Percentiles rank a stretch among this genome's conserved stretches.
Evolutionary conservation across 2,329 filamentous ascomycete genomes (phyloP).

Genomic region (Pseudomassariella vexata): DNA sequence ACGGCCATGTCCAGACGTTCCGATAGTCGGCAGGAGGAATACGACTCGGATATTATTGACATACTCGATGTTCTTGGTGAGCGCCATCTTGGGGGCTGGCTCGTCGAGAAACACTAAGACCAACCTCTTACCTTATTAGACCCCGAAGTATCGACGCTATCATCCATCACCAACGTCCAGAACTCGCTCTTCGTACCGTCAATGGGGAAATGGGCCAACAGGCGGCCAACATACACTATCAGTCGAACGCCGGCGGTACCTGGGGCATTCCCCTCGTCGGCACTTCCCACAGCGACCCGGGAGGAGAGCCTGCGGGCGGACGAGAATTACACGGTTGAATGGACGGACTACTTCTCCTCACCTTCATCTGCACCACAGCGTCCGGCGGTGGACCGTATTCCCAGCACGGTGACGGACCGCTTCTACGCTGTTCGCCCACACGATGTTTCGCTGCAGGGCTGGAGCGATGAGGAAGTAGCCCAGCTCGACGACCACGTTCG

Average conservation of each 20-base stretch:
- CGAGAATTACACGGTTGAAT: too few species aligned
- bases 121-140: conserved; percentile 40
- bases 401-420: conserved; percentile 59
- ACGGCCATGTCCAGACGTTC: neutral
- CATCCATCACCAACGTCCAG: conserved; percentile 81
- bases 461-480: conserved; percentile 67
- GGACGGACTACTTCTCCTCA: too few species aligned
- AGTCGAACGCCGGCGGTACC: conserved; percentile 36
- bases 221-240: conserved; percentile 72
- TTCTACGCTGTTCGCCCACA: conserved; percentile 78
- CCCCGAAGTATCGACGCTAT: conserved; percentile 76
- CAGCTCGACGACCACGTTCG: conserved; percentile 81
- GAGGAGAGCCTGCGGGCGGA: too few species aligned
- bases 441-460: conserved; percentile 65
- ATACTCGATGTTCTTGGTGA: conserved; percentile 63
- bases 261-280: conserved; percentile 6
- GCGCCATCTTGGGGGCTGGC: too few species aligned
- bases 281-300: too few species aligned
- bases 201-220: conserved; percentile 69
- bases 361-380: conserved; percentile 6
- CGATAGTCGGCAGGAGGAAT: conserved; percentile 34
- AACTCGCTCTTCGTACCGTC: conserved; percentile 85
- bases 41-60: conserved; percentile 59
- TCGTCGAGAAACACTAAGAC: neutral
- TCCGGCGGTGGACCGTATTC: conserved; percentile 28